These are phyloP conservation scores for Boletus rubescentipes DNA, from an alignment of 768 basidiomycete genomes.

Conservation along the genomic window DNA sequence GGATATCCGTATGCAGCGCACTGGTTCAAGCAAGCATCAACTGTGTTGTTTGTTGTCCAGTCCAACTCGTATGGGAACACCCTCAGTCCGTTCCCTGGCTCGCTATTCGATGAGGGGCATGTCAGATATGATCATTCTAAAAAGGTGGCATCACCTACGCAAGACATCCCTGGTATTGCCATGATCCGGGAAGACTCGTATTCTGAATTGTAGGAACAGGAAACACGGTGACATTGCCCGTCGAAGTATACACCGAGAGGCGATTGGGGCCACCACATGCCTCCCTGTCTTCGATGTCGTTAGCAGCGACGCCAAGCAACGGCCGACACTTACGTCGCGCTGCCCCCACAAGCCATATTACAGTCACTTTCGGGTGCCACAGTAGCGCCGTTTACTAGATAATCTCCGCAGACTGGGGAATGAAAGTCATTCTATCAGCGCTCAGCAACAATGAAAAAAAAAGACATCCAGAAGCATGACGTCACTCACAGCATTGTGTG, in stretches of 20 bases:
- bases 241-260: conserved; percentile 66
- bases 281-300: conserved; percentile 38
- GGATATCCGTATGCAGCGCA: conserved; percentile 73
- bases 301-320: not conserved
- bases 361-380: no score
- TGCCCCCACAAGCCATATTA: no score
- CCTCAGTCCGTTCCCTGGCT: conserved; percentile 39
- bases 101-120: conserved; percentile 37
- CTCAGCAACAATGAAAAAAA: not conserved
- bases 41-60: conserved; percentile 61
- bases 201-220: conserved; percentile 59
- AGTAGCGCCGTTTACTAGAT: no score
- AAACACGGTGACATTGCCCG: conserved; percentile 47
- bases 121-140: not conserved
- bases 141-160: conserved; percentile 39
- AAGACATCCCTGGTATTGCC: conserved; percentile 67
- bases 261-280: conserved; percentile 73
- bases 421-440: not conserved
- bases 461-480: not conserved
- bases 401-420: not conserved
- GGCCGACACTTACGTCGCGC: not conserved
- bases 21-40: conserved; percentile 60
- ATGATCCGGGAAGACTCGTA: conserved; percentile 60
- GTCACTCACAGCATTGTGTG: conserved; percentile 46
- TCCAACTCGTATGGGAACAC: conserved; percentile 63